Evolutionary conservation across 805 yeast species (phyloP), one percentile per base, ranked within the genome.

Genomic region (Teunomyces gatunensis): DNA sequence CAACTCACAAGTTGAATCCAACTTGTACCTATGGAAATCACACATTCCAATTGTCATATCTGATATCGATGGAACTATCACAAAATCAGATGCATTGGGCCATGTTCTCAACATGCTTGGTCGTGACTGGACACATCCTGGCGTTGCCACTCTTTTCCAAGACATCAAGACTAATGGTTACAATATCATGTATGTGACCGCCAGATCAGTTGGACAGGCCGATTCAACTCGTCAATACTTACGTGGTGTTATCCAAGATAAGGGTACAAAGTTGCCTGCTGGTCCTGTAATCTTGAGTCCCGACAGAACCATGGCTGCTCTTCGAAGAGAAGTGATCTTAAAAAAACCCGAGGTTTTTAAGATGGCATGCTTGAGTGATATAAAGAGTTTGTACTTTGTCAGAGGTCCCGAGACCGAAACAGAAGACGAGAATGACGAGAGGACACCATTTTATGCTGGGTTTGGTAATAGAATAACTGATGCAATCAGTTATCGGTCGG

Each of bases 321-420:
- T 94, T 46, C 79, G 80, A 57, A 77, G 99, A 53, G 99, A 94
- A 63, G 95, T 94, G 23, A 92, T 94, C 40, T 69, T 92, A 60
- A 89, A 91, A 55, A 92, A 92, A 61, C 99, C 99, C 0, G 98
- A 94, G 66, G 94, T 94, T n/a, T 94, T 94, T 75, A 94, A 94
- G 60, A 94, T 94, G 91, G 96, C 99, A 1, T 92, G 98, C 66
- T 72, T 94, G 51, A 83, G 85, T 46, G 99, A 94, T 69, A 84
- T 94, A 50, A 81, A 83, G 58, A 78, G 84, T 39, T 71, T 94
- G 17, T 92, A 87, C 65, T 79, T 69, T 30, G 29, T 23, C 28
- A 42, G 21, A 27, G 45, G 42, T 13, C 25, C 23, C 17, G n/a
- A 12, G 12, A 20, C 13, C 13, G 50, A 46, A 29, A 45, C 47